These are phyloP conservation scores for Escallonia rubra DNA, from an alignment of 129 eudicot genomes.

Conservation along the genomic window DNA sequence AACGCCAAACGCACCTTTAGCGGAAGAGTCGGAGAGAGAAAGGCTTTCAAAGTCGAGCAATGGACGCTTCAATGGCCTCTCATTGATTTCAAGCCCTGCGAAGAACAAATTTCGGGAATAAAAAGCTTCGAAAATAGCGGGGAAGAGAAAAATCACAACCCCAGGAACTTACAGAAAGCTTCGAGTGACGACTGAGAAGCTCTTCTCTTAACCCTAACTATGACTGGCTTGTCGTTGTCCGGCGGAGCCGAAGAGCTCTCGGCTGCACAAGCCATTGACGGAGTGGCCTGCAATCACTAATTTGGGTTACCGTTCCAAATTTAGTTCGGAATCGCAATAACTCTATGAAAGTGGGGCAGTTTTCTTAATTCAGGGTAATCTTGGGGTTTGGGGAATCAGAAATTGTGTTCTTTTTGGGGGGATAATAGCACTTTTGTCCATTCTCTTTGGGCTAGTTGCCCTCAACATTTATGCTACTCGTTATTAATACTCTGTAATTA, in stretches of 20 bases:
- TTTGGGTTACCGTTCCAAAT: slow-evolving; percentile 2
- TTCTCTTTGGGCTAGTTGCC: no score
- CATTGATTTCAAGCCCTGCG: slow-evolving; percentile 92
- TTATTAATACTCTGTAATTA: no score
- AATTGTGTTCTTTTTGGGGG: no score
- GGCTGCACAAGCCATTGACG: slow-evolving; percentile 17
- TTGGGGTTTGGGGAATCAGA: no score
- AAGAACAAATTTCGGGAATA: background rate
- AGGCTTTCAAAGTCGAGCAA: slow-evolving; percentile 75
- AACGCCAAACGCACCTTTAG: slow-evolving; percentile 28
- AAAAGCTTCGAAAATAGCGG: background rate
- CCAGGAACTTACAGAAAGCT: slow-evolving; percentile 59
- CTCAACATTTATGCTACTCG: no score
- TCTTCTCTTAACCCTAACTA: slow-evolving; percentile 87
- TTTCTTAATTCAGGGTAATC: no score
- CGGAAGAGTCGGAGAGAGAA: slow-evolving; percentile 49
- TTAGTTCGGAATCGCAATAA: background rate
- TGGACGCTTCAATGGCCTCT: slow-evolving; percentile 72
- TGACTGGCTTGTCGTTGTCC: slow-evolving; percentile 48
- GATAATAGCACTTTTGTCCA: no score
- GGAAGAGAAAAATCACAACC: background rate
- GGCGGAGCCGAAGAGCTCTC: slow-evolving; percentile 29
- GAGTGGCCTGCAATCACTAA: background rate
- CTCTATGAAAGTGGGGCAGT: no score
- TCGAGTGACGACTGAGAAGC: slow-evolving; percentile 75